Percentiles rank a stretch among this genome's conserved stretches.
These are phyloP conservation scores for Arthrinium phaeospermum DNA, from an alignment of 2,329 filamentous ascomycete species.

Conservation along the genomic window DNA sequence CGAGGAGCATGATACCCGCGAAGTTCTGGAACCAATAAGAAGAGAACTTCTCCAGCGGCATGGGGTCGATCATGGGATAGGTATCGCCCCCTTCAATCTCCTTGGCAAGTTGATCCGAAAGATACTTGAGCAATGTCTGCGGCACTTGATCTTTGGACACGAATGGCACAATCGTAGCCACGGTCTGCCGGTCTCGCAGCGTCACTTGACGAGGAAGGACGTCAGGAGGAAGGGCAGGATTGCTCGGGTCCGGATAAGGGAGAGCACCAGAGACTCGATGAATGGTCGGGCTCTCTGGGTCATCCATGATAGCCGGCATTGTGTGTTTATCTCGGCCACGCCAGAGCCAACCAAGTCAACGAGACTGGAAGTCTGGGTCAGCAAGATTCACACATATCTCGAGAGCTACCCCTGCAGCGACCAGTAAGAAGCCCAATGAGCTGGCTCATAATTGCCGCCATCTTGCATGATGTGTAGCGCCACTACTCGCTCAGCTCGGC, in stretches of 20 bases:
- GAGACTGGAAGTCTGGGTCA: conserved; percentile 16
- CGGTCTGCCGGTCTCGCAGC: conserved; percentile 81
- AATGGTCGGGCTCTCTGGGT: conserved; percentile 73
- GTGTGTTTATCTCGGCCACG: conserved; percentile 28
- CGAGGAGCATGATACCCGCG: conserved; percentile 84
- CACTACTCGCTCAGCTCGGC: not conserved
- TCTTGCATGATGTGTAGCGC: not conserved
- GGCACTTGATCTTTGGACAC: conserved; percentile 80
- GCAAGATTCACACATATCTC: not conserved
- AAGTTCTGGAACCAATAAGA: conserved; percentile 93
- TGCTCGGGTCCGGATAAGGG: conserved; percentile 68
- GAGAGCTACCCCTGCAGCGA: not conserved
- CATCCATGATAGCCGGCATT: conserved; percentile 82
- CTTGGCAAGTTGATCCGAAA: conserved; percentile 84
- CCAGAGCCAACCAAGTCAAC: conserved; percentile 17
- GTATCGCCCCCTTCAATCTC: conserved; percentile 93
- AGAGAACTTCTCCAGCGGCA: conserved; percentile 76
- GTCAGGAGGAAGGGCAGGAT: conserved; percentile 68
- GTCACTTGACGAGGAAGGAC: conserved; percentile 80
- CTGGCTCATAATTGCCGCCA: not conserved
- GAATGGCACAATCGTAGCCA: conserved; percentile 84
- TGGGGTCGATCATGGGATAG: conserved; percentile 83
- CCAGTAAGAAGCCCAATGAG: not conserved
- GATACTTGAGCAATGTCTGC: conserved; percentile 73
- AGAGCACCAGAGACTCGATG: conserved; percentile 70